Evolutionary conservation across 1,284 basidiomycete species (phyloP), one percentile per base, ranked within the genome.

Genomic region (Trichosporon sp.): DNA sequence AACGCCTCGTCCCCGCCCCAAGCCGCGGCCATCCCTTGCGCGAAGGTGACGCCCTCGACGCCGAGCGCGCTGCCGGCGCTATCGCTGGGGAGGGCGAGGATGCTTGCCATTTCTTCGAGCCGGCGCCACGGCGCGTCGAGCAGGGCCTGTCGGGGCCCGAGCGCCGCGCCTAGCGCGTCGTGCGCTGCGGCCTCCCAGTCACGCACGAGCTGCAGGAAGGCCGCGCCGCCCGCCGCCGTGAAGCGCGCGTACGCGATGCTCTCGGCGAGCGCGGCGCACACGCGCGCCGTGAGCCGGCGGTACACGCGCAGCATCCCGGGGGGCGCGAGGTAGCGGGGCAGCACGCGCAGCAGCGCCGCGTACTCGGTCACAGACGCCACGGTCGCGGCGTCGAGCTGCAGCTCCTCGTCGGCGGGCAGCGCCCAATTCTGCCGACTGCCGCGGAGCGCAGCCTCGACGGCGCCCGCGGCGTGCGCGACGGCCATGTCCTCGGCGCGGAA

Each of bases 401-500:
- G 67, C 21, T 21, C 35, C 18, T 27, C 64, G 34, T 62, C 60
- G 56, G 67, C 65, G 31, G 31, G 2, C 31, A 11, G 9, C 60
- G 9, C 53, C 32, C 21, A 42, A 23, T 23, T 60, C 56, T 62
- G 68, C 70, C 70, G 65, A 68, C 3, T 62, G 64, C 76, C 86
- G 81, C 11, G 83, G 65, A 92, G 86, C 81, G 96, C 92, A 15
- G 82, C 81, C 80, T 95, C 90, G 38, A 95, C 89, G 78, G 96
- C 93, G 1, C 87, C 86, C 65, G 88, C 90, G 21, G 93, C 86
- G 76, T 92, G 91, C 69, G 90, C 89, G 15, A 93, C 87, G 34
- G 93, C 87, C 87, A 96, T 91, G 67, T 92, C 91, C 77, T 95
- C 92, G 1, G 92, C 88, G n/a, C 93, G 87, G 11, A 80, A 82